These are phyloP conservation scores for Pseudofabraea citricarpa DNA, from an alignment of 2,329 filamentous ascomycete genomes.

Conservation along the genomic window DNA sequence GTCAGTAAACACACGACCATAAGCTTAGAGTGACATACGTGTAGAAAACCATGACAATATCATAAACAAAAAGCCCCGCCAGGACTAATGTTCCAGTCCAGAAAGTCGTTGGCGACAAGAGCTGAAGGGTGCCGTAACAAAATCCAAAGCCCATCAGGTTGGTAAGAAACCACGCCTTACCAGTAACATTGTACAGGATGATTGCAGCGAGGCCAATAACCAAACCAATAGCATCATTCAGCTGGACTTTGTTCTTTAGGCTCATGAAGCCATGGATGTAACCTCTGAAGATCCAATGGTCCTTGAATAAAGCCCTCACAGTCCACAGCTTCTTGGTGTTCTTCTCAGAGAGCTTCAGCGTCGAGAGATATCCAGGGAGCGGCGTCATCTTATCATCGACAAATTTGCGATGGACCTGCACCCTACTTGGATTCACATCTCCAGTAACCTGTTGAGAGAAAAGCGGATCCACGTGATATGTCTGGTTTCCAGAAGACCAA, in stretches of 20 bases:
- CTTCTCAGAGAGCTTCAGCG: conserved; percentile 21
- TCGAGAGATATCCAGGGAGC: conserved; percentile 33
- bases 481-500: conserved; percentile 48
- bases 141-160: conserved; percentile 86
- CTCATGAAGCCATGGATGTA: conserved; percentile 21
- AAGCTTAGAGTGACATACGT: conserved; percentile 46
- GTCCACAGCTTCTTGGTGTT: conserved; percentile 39
- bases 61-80: conserved; percentile 81
- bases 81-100: conserved; percentile 75
- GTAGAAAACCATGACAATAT: conserved; percentile 89
- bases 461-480: conserved; percentile 42
- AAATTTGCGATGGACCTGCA: conserved; percentile 11
- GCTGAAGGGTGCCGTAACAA: conserved; percentile 74
- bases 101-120: conserved; percentile 88
- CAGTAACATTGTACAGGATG: conserved; percentile 21
- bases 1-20: background rate
- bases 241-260: conserved; percentile 13
- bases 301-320: conserved; percentile 43
- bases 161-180: conserved; percentile 48
- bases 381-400: conserved; percentile 30
- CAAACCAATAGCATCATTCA: conserved; percentile 24
- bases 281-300: conserved; percentile 41
- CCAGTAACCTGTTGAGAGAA: conserved; percentile 21
- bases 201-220: conserved; percentile 21
- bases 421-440: conserved; percentile 6